phyloP scores from a whole-genome alignment of 2,329 filamentous ascomycete species.

The Aureobasidium vineae region DNA sequence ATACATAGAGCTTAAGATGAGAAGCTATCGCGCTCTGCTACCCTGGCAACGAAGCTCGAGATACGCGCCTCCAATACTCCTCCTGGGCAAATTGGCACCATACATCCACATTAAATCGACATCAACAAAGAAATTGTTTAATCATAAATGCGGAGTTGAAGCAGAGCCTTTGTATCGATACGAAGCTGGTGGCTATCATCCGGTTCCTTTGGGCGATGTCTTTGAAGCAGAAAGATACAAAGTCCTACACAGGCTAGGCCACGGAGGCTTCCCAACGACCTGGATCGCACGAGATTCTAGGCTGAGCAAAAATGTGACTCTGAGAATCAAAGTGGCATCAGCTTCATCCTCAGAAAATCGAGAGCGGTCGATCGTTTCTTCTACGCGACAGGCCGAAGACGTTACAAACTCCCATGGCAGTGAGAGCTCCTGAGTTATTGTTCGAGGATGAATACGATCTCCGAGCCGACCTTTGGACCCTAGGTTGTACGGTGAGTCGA shows the following conservation, averaged over 20 bases:
- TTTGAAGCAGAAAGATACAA: constrained; percentile 39
- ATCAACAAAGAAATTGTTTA: not conserved
- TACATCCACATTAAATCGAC: not conserved
- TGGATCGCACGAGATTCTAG: constrained; percentile 41
- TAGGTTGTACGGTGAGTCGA: constrained; percentile 39
- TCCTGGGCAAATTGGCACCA: not conserved
- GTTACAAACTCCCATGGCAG: constrained; percentile 39
- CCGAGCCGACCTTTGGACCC: constrained; percentile 43
- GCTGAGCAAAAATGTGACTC: constrained; percentile 31
- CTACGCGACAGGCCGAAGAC: constrained; percentile 31
- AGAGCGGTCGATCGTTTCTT: constrained; percentile 39
- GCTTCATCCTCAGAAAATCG: constrained; percentile 13
- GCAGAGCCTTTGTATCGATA: constrained; percentile 29
- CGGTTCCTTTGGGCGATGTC: constrained; percentile 37
- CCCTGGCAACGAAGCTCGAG: not conserved
- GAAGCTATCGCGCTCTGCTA: not conserved
- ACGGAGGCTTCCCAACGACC: constrained; percentile 41
- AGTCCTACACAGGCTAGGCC: constrained; percentile 42
- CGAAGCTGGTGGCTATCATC: constrained; percentile 39
- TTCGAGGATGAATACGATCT: constrained; percentile 41
- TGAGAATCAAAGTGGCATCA: constrained; percentile 33
- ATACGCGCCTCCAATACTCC: not conserved
- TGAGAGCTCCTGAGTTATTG: constrained; percentile 43
- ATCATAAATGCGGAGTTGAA: not conserved
- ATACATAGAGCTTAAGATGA: not conserved